Percentiles rank a stretch among this genome's conserved stretches.
phyloP scores from a whole-genome alignment of 352 stramenopile genomes.

The Peronosclerospora sorghi region DNA sequence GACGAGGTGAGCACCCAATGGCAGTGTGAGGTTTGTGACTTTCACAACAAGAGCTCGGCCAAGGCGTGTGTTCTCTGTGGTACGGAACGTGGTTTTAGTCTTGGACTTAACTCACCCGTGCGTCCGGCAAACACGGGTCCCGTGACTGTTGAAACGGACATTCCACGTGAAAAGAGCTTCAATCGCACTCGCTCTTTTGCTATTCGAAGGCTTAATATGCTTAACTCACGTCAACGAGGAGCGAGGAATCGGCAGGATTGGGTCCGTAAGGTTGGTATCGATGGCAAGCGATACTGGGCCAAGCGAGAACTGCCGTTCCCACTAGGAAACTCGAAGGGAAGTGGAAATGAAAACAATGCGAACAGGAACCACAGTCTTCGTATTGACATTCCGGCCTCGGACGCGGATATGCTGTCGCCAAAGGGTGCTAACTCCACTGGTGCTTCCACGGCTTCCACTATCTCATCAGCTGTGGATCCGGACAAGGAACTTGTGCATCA shows the following conservation, averaged over 20 bases:
- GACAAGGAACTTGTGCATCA: constrained; percentile 70
- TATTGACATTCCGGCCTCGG: constrained; percentile 32
- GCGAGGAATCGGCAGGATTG: constrained; percentile 75
- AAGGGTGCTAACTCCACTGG: constrained; percentile 9
- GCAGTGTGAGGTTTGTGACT: constrained; percentile 84
- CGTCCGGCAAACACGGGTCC: constrained; percentile 17
- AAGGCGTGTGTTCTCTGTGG: constrained; percentile 72
- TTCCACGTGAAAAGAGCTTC: constrained; percentile 49
- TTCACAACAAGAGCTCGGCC: constrained; percentile 77
- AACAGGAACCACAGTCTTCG: constrained; percentile 3
- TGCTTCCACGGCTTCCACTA: constrained; percentile 9
- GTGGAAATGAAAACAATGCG: constrained; percentile 5
- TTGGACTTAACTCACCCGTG: constrained; percentile 44
- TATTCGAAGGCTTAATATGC: constrained; percentile 81
- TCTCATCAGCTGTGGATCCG: constrained; percentile 4
- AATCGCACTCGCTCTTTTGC: constrained; percentile 81
- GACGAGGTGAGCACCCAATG: constrained; percentile 76
- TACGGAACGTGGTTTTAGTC: constrained; percentile 70
- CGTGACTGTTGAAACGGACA: constrained; percentile 33
- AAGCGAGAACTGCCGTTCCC: constrained; percentile 54
- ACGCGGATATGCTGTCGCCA: constrained; percentile 35
- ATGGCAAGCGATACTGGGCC: constrained; percentile 79
- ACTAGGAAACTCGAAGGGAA: constrained; percentile 22
- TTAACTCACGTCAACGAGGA: constrained; percentile 69
- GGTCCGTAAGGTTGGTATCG: constrained; percentile 69